Conservation (phyloP, 2,329 filamentous ascomycete species). For the Penicillium aurantiogriseum region DNA sequence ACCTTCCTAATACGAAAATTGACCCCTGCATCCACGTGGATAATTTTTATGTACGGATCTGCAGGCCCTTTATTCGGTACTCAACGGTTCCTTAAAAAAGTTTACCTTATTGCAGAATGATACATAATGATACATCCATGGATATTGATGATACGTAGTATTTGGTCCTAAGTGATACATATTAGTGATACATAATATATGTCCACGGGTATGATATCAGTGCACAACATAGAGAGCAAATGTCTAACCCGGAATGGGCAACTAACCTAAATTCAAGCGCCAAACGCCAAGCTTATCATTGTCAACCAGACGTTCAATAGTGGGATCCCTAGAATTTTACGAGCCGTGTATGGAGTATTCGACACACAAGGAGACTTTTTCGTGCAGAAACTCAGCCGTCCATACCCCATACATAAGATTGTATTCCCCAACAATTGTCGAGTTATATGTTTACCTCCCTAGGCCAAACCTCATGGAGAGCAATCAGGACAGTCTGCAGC, state of each 20-base stretch:
- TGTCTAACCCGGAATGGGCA: not conserved
- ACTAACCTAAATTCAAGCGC: not conserved
- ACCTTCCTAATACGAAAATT: not conserved
- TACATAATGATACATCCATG: too few species aligned
- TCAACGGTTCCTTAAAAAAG: not conserved
- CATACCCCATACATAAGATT: not conserved
- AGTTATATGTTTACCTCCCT: not conserved
- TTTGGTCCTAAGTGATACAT: not conserved
- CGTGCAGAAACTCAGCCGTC: not conserved
- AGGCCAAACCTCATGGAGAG: not conserved
- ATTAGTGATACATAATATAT: not conserved
- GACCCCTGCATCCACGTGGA: not conserved
- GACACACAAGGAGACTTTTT: not conserved
- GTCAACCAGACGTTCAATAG: not conserved
- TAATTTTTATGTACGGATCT: not conserved
- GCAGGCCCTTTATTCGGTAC: not conserved
- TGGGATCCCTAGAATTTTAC: too few species aligned
- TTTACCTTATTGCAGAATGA: too few species aligned
- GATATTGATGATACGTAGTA: too few species aligned
- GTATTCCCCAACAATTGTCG: not conserved
- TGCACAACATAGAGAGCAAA: not conserved
- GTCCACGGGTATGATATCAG: not conserved
- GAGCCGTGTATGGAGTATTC: not conserved
- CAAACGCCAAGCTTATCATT: not conserved
- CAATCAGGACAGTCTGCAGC: conserved; percentile 36